Conservation (phyloP, 108 stramenopile species). For the Cyclotella cryptica region DNA sequence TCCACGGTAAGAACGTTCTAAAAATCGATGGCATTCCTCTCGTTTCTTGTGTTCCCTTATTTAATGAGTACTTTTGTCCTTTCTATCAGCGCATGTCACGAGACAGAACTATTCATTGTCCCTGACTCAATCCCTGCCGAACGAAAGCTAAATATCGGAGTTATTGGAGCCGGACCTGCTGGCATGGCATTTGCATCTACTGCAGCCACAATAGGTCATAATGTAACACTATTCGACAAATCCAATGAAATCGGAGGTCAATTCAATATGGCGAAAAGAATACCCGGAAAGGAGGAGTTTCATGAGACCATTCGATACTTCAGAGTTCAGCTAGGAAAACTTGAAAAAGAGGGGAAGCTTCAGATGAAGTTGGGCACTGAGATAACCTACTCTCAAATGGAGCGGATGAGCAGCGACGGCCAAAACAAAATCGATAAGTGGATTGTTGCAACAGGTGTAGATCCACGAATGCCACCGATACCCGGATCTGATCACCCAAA, state of each 20-base stretch:
- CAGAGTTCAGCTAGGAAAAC: conserved; percentile 58
- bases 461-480: conserved; percentile 84
- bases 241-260: conserved; percentile 89
- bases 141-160: conserved; percentile 78
- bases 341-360: conserved; percentile 40
- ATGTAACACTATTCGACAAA: conserved; percentile 91
- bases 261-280: conserved; percentile 97
- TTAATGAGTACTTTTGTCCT: not conserved
- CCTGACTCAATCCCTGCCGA: conserved; percentile 48
- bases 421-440: conserved; percentile 75
- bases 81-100: conserved; percentile 85
- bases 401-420: conserved; percentile 17
- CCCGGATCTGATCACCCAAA: conserved; percentile 90
- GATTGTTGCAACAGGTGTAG: conserved; percentile 95
- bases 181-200: conserved; percentile 92
- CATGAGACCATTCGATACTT: conserved; percentile 97
- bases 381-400: conserved; percentile 67
- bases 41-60: not conserved
- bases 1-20: conserved; percentile 53
- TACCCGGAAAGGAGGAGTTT: conserved; percentile 99
- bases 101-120: conserved; percentile 76
- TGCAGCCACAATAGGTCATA: conserved; percentile 88
- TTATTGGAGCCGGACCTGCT: conserved; percentile 98
- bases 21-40: not conserved
- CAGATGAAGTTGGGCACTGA: conserved; percentile 60